These are phyloP conservation scores for Glebionis coronaria DNA, from an alignment of 129 eudicot genomes.

Conservation along the genomic window DNA sequence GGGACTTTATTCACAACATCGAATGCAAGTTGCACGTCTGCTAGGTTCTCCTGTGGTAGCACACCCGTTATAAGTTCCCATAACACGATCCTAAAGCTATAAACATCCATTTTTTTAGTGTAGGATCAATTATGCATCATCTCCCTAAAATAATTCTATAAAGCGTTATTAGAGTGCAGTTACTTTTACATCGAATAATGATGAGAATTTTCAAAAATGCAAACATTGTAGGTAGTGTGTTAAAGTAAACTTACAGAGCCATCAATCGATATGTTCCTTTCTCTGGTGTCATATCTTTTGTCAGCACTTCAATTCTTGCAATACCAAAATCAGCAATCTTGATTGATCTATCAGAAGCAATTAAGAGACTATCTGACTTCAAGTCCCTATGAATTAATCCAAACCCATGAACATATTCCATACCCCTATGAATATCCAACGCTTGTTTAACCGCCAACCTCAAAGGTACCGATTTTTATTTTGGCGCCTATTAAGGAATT, in stretches of 20 bases:
- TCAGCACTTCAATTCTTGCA: conserved; percentile 81
- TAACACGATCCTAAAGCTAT: conserved; percentile 76
- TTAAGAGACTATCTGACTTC: conserved; percentile 77
- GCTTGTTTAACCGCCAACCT: conserved; percentile 85
- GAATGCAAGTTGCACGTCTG: conserved; percentile 82
- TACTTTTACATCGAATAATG: neutral
- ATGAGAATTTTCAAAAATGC: too few species aligned
- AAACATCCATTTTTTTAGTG: conserved; percentile 78
- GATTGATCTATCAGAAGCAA: conserved; percentile 70
- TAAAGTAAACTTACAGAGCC: conserved; percentile 90
- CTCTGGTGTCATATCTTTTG: conserved; percentile 87
- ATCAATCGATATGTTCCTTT: conserved; percentile 92
- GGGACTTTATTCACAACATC: conserved; percentile 82
- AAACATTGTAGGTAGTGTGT: too few species aligned
- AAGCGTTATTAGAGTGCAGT: neutral
- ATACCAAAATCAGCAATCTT: conserved; percentile 90
- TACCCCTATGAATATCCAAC: conserved; percentile 81
- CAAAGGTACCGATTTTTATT: conserved; percentile 65
- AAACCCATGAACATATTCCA: conserved; percentile 76
- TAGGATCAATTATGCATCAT: conserved; percentile 88
- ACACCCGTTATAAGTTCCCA: conserved; percentile 86
- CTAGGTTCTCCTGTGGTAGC: conserved; percentile 81
- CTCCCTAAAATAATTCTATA: conserved; percentile 44
- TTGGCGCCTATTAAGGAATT: conserved; percentile 56
- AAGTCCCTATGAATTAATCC: conserved; percentile 78